Conservation (phyloP, 192 early-diverging fungal species). For the Coemansia aciculifera region DNA sequence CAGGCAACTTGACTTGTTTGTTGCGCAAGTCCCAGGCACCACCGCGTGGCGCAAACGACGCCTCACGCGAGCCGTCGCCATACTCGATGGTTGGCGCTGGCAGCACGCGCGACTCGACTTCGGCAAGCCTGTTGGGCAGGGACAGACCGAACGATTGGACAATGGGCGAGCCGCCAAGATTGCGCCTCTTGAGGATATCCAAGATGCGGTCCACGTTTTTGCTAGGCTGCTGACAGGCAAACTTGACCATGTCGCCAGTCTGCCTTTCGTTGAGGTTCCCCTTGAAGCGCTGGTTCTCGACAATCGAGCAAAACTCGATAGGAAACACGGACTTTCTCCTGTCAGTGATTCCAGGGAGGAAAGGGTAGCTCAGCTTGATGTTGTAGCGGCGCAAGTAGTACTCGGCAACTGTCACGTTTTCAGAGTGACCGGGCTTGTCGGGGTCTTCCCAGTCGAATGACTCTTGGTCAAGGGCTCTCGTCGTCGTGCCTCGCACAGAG, state of each 20-base stretch:
- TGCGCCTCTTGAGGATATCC: constrained; percentile 65
- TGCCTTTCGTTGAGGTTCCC: constrained; percentile 81
- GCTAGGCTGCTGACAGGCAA: constrained; percentile 81
- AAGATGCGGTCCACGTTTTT: constrained; percentile 80
- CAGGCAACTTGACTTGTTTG: constrained; percentile 69
- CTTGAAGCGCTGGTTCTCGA: constrained; percentile 79
- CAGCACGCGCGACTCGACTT: constrained; percentile 76
- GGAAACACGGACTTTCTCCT: constrained; percentile 71
- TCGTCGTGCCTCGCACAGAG: constrained; percentile 69
- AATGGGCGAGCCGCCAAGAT: constrained; percentile 69
- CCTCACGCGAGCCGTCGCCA: constrained; percentile 49
- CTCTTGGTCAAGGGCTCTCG: constrained; percentile 65
- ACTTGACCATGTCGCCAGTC: constrained; percentile 95
- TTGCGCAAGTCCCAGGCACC: constrained; percentile 91
- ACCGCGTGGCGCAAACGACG: constrained; percentile 57
- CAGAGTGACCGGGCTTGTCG: constrained; percentile 49
- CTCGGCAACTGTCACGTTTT: constrained; percentile 64
- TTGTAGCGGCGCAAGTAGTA: constrained; percentile 82
- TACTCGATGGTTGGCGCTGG: constrained; percentile 79
- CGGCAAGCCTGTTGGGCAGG: constrained; percentile 65
- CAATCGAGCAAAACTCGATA: constrained; percentile 86
- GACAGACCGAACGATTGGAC: constrained; percentile 75
- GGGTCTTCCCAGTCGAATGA: constrained; percentile 67
- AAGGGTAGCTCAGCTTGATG: constrained; percentile 68
- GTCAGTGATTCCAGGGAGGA: constrained; percentile 80